phyloP scores from a whole-genome alignment of 2,329 filamentous ascomycete species.

The Phoma sp. region DNA sequence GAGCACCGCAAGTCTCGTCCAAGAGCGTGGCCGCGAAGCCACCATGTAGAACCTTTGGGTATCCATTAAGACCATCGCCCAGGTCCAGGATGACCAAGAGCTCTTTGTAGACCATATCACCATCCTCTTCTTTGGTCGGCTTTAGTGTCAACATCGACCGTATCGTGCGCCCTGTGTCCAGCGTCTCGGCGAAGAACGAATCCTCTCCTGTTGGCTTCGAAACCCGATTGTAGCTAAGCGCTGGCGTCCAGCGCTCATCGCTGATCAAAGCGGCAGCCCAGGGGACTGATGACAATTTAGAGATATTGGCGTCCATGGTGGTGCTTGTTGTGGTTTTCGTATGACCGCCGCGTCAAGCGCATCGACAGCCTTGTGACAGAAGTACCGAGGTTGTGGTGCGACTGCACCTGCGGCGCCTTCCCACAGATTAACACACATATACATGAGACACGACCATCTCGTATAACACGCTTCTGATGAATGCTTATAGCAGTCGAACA shows the following conservation, averaged over 20 bases:
- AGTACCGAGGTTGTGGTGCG: slow-evolving; percentile 9
- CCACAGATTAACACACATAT: background rate
- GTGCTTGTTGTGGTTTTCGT: slow-evolving; percentile 5
- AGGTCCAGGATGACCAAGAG: slow-evolving; percentile 52
- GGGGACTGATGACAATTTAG: slow-evolving; percentile 47
- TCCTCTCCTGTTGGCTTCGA: slow-evolving; percentile 53
- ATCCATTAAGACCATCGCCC: slow-evolving; percentile 61
- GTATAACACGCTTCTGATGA: too few species aligned
- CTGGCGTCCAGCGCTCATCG: slow-evolving; percentile 50
- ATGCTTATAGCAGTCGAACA: too few species aligned
- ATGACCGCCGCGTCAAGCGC: background rate
- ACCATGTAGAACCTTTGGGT: slow-evolving; percentile 61
- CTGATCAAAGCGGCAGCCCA: slow-evolving; percentile 58
- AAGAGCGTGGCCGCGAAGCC: slow-evolving; percentile 64
- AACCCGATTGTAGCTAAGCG: slow-evolving; percentile 41
- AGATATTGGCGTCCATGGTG: slow-evolving; percentile 31
- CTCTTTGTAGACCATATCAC: slow-evolving; percentile 38
- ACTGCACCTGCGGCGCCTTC: background rate
- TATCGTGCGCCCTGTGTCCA: slow-evolving; percentile 60
- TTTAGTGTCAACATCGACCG: slow-evolving; percentile 34
- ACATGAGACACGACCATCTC: background rate
- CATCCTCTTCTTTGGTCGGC: slow-evolving; percentile 25
- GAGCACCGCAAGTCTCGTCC: slow-evolving; percentile 63
- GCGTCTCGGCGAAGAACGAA: slow-evolving; percentile 59
- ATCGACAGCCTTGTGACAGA: background rate